Evolutionary conservation across 768 basidiomycete genomes (phyloP).

Genomic region (Amylocystis lapponica): DNA sequence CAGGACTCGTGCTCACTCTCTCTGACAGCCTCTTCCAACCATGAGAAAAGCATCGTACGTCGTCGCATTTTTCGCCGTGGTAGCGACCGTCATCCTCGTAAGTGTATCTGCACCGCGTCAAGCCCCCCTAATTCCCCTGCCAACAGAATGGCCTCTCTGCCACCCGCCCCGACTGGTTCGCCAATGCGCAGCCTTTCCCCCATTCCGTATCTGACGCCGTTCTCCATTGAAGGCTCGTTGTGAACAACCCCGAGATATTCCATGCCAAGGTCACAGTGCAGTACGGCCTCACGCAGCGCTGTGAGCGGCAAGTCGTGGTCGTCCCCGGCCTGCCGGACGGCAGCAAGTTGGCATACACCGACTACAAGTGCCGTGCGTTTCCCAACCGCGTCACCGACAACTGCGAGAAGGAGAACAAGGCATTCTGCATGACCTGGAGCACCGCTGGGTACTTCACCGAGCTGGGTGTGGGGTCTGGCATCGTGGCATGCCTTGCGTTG

Average conservation of each 20-base stretch:
- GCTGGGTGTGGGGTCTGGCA: conserved; percentile 59
- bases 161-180: conserved; percentile 60
- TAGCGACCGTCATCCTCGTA: conserved; percentile 46
- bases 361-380: conserved; percentile 61
- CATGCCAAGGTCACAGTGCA: conserved; percentile 42
- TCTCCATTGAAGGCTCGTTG: conserved; percentile 29
- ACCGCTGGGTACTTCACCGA: conserved; percentile 66
- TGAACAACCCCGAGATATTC: conserved; percentile 35
- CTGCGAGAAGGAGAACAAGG: conserved; percentile 46
- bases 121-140: background rate
- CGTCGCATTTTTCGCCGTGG: conserved; percentile 53
- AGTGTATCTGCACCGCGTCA: conserved; percentile 17
- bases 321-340: conserved; percentile 42
- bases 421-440: conserved; percentile 64
- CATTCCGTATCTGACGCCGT: background rate
- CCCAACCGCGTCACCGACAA: conserved; percentile 45
- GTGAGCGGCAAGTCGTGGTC: conserved; percentile 45
- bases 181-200: conserved; percentile 12
- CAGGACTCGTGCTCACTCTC: background rate
- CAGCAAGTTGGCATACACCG: conserved; percentile 42
- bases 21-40: background rate
- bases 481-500: conserved; percentile 50
- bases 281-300: conserved; percentile 56
- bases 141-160: conserved; percentile 53
- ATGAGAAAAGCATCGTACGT: conserved; percentile 73